Evolutionary conservation across 192 early-diverging fungal species (phyloP).

Genomic region (Coemansia sp.): DNA sequence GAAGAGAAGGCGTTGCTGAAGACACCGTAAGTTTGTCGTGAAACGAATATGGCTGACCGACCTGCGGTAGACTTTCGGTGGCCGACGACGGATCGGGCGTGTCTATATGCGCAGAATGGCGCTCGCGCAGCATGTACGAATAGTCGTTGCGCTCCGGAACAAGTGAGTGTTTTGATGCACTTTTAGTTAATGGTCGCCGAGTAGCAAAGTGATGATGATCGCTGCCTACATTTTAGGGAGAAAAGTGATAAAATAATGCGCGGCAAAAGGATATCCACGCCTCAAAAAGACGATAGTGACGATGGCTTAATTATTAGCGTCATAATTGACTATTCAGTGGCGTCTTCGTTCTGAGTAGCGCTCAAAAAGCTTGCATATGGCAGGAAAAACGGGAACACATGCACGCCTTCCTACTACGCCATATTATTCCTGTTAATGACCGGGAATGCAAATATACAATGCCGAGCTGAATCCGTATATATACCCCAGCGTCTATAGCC

Average conservation of each 20-base stretch:
- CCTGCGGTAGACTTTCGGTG: conserved; percentile 19
- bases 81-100: conserved; percentile 6
- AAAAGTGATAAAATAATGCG: not conserved
- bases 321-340: conserved; percentile 1
- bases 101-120: conserved; percentile 22
- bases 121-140: conserved; percentile 43
- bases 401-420: not conserved
- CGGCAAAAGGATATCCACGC: too few relatives aligned
- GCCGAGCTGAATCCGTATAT: too few relatives aligned
- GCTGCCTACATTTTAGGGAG: conserved; percentile 11
- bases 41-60: conserved; percentile 34
- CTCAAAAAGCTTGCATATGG: not conserved
- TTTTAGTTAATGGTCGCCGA: conserved; percentile 12
- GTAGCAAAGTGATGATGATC: conserved; percentile 2
- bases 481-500: too few relatives aligned
- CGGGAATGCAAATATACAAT: too few relatives aligned
- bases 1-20: not conserved
- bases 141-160: conserved; percentile 42
- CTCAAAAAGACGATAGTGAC: too few relatives aligned
- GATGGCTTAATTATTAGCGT: conserved; percentile 7
- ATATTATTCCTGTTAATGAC: too few relatives aligned
- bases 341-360: conserved; percentile 11
- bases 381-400: not conserved
- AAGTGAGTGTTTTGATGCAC: conserved; percentile 13
- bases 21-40: conserved; percentile 12